Conservation (phyloP, 768 basidiomycete species). For the Suillus occidentalis region DNA sequence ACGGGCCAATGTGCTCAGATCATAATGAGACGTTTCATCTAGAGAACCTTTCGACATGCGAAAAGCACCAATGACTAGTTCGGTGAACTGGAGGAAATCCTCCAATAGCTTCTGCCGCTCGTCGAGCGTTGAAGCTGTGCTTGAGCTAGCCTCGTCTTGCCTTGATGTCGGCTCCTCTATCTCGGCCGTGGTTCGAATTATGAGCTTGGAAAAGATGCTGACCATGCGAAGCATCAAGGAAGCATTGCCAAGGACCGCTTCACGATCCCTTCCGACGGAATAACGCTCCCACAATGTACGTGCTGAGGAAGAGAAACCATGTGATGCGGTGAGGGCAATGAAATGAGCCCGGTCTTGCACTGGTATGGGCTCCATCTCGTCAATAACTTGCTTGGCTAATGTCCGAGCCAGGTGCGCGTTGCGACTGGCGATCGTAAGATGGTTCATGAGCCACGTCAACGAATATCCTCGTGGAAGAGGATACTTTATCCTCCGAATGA, state of each 20-base stretch:
- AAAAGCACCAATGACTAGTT: conserved; percentile 47
- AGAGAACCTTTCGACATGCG: conserved; percentile 46
- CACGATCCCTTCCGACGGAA: conserved; percentile 40
- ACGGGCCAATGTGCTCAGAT: conserved; percentile 61
- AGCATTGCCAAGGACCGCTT: conserved; percentile 44
- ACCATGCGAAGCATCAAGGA: conserved; percentile 43
- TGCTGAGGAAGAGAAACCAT: conserved; percentile 49
- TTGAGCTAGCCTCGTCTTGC: conserved; percentile 11
- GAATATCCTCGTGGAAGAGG: conserved; percentile 49
- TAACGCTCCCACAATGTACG: conserved; percentile 60
- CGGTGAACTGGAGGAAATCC: conserved; percentile 38
- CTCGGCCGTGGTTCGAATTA: conserved; percentile 20
- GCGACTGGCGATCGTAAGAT: conserved; percentile 38
- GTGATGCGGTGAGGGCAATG: conserved; percentile 44
- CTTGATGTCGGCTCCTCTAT: conserved; percentile 9
- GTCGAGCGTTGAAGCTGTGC: conserved; percentile 21
- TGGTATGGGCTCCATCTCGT: conserved; percentile 41
- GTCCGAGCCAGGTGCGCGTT: conserved; percentile 47
- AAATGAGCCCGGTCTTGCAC: conserved; percentile 47
- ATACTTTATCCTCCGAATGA: conserved; percentile 39
- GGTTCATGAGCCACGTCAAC: conserved; percentile 53
- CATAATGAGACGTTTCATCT: conserved; percentile 43
- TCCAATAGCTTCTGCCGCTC: conserved; percentile 9
- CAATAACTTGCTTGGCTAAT: conserved; percentile 50
- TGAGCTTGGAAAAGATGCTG: conserved; percentile 38